Evolutionary conservation across 2,329 filamentous ascomycete genomes (phyloP), one percentile per base, ranked within the genome.

Genomic region (Xylariaceae sp.): DNA sequence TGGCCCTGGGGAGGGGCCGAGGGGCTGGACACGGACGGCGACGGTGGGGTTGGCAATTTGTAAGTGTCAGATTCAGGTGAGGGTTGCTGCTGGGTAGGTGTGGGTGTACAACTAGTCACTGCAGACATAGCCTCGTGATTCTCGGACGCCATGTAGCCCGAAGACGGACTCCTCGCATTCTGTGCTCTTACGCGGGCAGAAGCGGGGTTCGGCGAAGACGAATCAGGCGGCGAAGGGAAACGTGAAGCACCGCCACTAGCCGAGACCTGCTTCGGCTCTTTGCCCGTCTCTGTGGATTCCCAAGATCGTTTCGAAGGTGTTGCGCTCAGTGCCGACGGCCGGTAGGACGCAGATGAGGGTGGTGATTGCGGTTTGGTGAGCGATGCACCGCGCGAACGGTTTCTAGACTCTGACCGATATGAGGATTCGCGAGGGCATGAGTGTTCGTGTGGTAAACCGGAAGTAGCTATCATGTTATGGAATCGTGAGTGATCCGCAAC

Each of bases 401-500:
- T 77, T 58, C 68, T 67, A n/a, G 76, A 74, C 48, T 70, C 61
- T 60, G 75, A 69, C 63, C 73, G 57, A 61, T 72, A 71, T 55
- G 73, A 71, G 44, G 69, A 71, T 65, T 81, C 75, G 71, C 79
- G 76, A 53, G 77, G 69, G 56, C 77, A 77, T 61, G 76, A 77
- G 62, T 79, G 79, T 61, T 77, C 77, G 61, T 76, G 77, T 61
- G 73, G 74, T 61, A 79, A 66, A 48, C 75, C 75, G 44, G 79
- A 73, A 54, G 76, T 74, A 56, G 77, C 75, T 78, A 91, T 89
- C 81, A 87, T 89, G 77, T 81, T 85, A 79, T 86, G 84, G 75
- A 89, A 88, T 76, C 86, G 83, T 67, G 84, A 81, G 66, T 87
- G 81, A 76, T 91, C 87, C 74, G 89, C 83, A 76, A 87, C 85